These are phyloP conservation scores for Corylus americana DNA, from an alignment of 306 rosid species.

Conservation along the genomic window DNA sequence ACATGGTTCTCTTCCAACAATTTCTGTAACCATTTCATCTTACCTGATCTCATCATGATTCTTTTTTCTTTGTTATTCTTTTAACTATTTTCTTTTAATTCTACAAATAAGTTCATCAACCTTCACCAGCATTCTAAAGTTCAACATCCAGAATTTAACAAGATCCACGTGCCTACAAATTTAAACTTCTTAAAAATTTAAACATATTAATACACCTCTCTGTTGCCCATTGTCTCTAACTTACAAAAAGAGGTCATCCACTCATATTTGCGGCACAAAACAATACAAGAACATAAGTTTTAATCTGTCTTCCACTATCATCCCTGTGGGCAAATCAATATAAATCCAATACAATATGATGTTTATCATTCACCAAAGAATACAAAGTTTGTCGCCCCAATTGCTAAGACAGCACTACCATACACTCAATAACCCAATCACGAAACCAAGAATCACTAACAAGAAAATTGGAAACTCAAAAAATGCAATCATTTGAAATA, in stretches of 20 bases:
- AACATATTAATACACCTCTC: neutral
- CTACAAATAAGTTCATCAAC: neutral
- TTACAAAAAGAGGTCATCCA: too few species aligned
- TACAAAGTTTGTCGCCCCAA: too few species aligned
- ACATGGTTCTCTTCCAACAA: neutral
- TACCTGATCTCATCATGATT: neutral
- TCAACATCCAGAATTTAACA: neutral
- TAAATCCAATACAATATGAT: too few species aligned
- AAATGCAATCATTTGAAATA: neutral
- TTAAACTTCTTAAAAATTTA: neutral
- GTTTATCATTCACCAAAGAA: too few species aligned
- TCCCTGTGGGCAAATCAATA: too few species aligned
- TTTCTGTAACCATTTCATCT: neutral
- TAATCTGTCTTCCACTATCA: too few species aligned
- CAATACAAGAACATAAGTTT: too few species aligned
- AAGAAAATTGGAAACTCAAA: neutral
- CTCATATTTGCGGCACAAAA: too few species aligned
- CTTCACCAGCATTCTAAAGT: neutral
- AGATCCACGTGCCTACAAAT: neutral
- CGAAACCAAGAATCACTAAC: neutral
- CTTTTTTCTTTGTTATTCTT: neutral
- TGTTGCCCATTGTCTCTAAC: too few species aligned
- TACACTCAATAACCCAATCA: neutral
- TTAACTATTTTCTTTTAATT: neutral
- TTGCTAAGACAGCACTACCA: too few species aligned